Evolutionary conservation across 1,284 basidiomycete genomes (phyloP), one percentile per base, ranked within the genome.

Genomic region (Trichosporon sp.): DNA sequence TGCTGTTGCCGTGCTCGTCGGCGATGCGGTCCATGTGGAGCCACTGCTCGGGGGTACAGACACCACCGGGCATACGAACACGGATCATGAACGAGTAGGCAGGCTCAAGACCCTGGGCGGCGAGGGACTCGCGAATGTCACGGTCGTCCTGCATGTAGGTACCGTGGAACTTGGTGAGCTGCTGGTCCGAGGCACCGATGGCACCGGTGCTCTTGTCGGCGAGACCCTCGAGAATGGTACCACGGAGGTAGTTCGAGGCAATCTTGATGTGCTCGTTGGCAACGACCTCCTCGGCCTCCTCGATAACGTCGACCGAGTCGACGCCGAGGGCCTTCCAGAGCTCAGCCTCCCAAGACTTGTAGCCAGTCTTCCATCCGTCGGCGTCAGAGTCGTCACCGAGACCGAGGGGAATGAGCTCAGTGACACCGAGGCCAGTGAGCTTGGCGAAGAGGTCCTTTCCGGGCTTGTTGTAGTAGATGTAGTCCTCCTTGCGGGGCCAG

Each of bases 261-360:
- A 95, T 96, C 87, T 99, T 99, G 88, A 99, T 98, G 85, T 99
- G 95, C 86, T 99, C 96, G 87, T 99, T 98, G 73, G 96, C 98
- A 85, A 99, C 96, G 1, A 93, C 90, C 81, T 98, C 96, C 1
- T 96, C 95, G 83, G 98, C 95, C 19, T 91, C 91, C 85, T 99
- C 97, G 48, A 87, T 89, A 38, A 98, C 90, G 82, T 97, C 92
- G 70, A 99, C 87, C 16, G 86, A 87, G 84, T 97, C 96, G 69
- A 99, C 95, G 69, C 96, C 94, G 48, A 99, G 87, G 0, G 91
- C 91, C 85, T 97, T 96, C 97, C 96, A 99, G 51, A 99, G 79
- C 70, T 88, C 86, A 46, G 94, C 91, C 84, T 99, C 96, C 94
- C 96, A 99, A 32, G 88, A 78, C 85, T 94, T 96, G 88, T 98